phyloP scores from a whole-genome alignment of 1,284 basidiomycete species.

The Tremellales sp. region DNA sequence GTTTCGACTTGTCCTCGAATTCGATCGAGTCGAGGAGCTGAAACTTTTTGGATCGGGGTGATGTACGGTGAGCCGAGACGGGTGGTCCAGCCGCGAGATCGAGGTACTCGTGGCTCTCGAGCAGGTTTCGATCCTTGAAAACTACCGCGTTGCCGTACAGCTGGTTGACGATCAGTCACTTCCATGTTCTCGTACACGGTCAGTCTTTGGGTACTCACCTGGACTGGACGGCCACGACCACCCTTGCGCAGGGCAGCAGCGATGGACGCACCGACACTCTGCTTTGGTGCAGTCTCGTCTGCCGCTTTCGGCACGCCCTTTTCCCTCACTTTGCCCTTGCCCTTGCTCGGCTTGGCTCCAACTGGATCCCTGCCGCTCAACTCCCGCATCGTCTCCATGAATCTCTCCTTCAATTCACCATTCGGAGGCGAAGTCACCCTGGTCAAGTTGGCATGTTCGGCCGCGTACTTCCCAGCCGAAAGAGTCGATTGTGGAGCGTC shows the following conservation, averaged over 20 bases:
- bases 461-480: conserved; percentile 12
- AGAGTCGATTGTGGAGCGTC: conserved; percentile 20
- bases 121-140: conserved; percentile 51
- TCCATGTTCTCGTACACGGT: background rate
- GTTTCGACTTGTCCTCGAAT: conserved; percentile 43
- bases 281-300: conserved; percentile 10
- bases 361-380: conserved; percentile 24
- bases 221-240: conserved; percentile 49
- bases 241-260: conserved; percentile 50
- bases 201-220: conserved; percentile 12
- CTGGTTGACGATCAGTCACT: conserved; percentile 10
- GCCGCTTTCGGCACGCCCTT: conserved; percentile 22
- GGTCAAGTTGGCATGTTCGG: conserved; percentile 3
- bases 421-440: conserved; percentile 16
- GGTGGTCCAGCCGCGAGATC: conserved; percentile 52
- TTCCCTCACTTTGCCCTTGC: conserved; percentile 9
- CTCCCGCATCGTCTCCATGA: conserved; percentile 52
- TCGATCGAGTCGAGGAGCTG: conserved; percentile 48
- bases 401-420: conserved; percentile 48
- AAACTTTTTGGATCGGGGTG: conserved; percentile 45
- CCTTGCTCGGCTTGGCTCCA: conserved; percentile 3
- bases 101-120: conserved; percentile 50
- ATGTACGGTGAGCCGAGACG: conserved; percentile 40
- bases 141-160: conserved; percentile 49
- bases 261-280: conserved; percentile 33